Base-by-base conservation (phyloP, 176 grass and related monocot genomes). In the Bothriochloa decipiens region DNA sequence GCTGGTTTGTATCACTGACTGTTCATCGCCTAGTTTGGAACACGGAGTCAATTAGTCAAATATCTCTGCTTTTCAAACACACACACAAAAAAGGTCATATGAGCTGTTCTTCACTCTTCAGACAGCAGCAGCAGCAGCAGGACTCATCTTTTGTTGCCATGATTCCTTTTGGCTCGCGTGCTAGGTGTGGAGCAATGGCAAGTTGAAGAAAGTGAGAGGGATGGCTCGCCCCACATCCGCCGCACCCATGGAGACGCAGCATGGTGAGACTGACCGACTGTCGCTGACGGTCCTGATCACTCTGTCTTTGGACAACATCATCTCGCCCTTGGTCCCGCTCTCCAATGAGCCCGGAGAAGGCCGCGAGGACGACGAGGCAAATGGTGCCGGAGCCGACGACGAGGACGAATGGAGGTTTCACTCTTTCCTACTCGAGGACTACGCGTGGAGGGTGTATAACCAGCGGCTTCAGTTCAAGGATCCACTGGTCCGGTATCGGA, bases 101-200 rank as follows among this genome's bases (percentile, higher is more conserved):
- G 4, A 16, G 32, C 65, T 61, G 66, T 57, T 72, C 16, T 86
- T 77, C 76, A 82, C 42, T 90, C 83, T 50, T 72, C 42, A 15
- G 6, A 20, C 72, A 55, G 82, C 6, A n/a, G 3, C 29, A n/a
- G 3, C 29, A 32, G 29, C 22, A 25, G 49, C 28, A 13, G 76
- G 45, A 14, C 74, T 43, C 41, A 4, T 74, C 72, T 75, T 39
- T 74, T 8, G 29, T 65, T 82, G 45, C 7, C n/a, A 42, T 75
- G 79, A 18, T 80, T 88, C 53, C 82, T 82, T 82, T 74, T 83
- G 33, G 27, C 42, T 65, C 72, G 75, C 75, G 35, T 83, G 84
- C 69, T 60, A 94, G 92, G 92, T 92, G 27, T 94, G 92, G 92
- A 94, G 92, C 90, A 94, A 94, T 75, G 90, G 79, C 41, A 88